A percentile compares a stretch with the other conserved stretches of the same genome.
Conservation (phyloP, 768 basidiomycete species). For the Psilocybe azurescens region DNA sequence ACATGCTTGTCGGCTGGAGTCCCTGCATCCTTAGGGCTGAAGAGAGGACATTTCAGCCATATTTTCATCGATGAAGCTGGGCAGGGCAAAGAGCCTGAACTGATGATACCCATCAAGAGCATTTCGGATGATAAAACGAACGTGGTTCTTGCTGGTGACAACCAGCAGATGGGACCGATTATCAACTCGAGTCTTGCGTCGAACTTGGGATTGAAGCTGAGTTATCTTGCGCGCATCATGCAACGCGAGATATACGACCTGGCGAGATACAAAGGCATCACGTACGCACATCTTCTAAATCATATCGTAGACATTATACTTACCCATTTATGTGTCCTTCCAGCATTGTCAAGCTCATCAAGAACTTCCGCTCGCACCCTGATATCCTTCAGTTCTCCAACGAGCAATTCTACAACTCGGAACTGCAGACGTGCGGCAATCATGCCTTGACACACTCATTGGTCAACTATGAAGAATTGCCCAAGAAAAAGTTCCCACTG, state of each 20-base stretch:
- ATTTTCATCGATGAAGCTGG: constrained; percentile 73
- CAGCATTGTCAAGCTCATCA: constrained; percentile 63
- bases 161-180: constrained; percentile 66
- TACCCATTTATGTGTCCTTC: constrained; percentile 1
- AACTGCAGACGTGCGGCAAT: constrained; percentile 54
- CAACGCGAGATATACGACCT: constrained; percentile 40
- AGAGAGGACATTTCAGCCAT: constrained; percentile 60
- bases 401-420: constrained; percentile 57
- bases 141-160: constrained; percentile 63
- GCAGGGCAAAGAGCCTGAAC: constrained; percentile 64
- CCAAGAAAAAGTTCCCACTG: constrained; percentile 53
- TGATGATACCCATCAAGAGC: constrained; percentile 60
- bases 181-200: constrained; percentile 52
- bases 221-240: constrained; percentile 60
- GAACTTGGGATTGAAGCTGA: constrained; percentile 52
- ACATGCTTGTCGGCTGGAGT: constrained; percentile 62
- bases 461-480: constrained; percentile 41
- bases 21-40: constrained; percentile 51
- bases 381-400: constrained; percentile 64
- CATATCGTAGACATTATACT: neutral
- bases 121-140: constrained; percentile 51
- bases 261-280: constrained; percentile 39
- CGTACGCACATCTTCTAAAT: constrained; percentile 30
- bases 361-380: constrained; percentile 63
- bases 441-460: constrained; percentile 43